phyloP scores from a whole-genome alignment of 2,329 filamentous ascomycete genomes.

The Curvularia hawaiiensis region DNA sequence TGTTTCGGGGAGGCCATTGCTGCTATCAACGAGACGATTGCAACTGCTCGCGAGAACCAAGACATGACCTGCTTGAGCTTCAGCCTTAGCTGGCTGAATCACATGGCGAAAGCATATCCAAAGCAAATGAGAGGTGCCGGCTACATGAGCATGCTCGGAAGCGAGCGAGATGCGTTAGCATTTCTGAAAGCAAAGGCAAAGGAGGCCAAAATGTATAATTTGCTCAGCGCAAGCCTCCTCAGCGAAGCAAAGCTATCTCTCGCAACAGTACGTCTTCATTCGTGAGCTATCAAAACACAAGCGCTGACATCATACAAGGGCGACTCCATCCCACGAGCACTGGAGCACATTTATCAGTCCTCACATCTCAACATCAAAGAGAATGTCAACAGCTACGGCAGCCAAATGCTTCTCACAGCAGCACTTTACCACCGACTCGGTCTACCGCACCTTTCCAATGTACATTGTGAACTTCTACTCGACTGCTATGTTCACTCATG shows the following conservation, averaged over 20 bases:
- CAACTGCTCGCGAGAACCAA: slow-evolving; percentile 91
- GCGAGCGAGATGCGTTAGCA: slow-evolving; percentile 78
- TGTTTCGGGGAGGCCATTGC: slow-evolving; percentile 88
- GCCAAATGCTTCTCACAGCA: slow-evolving; percentile 73
- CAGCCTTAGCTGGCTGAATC: slow-evolving; percentile 92
- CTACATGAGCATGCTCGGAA: slow-evolving; percentile 74
- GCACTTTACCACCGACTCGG: slow-evolving; percentile 78
- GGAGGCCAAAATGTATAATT: slow-evolving; percentile 82
- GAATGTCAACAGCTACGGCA: slow-evolving; percentile 74
- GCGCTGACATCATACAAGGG: slow-evolving; percentile 49
- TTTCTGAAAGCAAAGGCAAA: slow-evolving; percentile 87
- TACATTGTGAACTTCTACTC: slow-evolving; percentile 74
- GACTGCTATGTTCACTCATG: slow-evolving; percentile 69
- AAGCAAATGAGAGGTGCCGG: slow-evolving; percentile 72
- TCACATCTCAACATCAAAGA: slow-evolving; percentile 81
- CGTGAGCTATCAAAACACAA: not conserved
- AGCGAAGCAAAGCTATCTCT: slow-evolving; percentile 84
- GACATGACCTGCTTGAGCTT: slow-evolving; percentile 95
- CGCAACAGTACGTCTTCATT: slow-evolving; percentile 64
- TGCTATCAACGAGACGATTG: slow-evolving; percentile 92
- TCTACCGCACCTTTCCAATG: slow-evolving; percentile 61
- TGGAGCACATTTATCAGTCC: slow-evolving; percentile 82
- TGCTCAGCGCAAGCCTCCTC: slow-evolving; percentile 82
- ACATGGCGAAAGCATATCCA: slow-evolving; percentile 87
- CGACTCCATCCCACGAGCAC: slow-evolving; percentile 62